These are phyloP conservation scores for Cercospora sp. DNA, from an alignment of 2,329 filamentous ascomycete genomes.

Conservation along the genomic window DNA sequence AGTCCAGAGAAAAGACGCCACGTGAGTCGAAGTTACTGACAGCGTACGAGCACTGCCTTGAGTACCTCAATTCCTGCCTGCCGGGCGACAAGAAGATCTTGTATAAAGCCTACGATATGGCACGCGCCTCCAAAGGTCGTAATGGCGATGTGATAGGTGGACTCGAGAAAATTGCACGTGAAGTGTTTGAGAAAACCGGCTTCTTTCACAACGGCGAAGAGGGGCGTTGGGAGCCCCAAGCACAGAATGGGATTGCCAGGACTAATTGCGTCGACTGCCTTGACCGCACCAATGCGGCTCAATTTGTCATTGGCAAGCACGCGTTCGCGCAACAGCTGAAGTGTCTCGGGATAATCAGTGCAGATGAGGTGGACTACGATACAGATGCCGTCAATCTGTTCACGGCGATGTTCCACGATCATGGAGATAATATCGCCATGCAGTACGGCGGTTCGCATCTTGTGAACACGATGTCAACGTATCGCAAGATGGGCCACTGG, in stretches of 20 bases:
- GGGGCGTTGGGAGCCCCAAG: constrained; percentile 61
- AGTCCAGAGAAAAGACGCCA: constrained; percentile 77
- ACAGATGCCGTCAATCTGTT: constrained; percentile 95
- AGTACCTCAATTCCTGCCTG: constrained; percentile 92
- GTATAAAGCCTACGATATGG: constrained; percentile 98
- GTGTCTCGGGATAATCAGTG: constrained; percentile 80
- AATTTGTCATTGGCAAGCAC: constrained; percentile 95
- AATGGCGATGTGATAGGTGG: constrained; percentile 94
- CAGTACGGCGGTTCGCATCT: constrained; percentile 97
- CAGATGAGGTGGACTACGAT: constrained; percentile 82
- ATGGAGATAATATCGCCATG: constrained; percentile 95
- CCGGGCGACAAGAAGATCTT: constrained; percentile 81
- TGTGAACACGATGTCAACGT: constrained; percentile 99
- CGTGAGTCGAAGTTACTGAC: constrained; percentile 86
- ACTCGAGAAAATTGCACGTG: constrained; percentile 83
- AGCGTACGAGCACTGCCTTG: constrained; percentile 83
- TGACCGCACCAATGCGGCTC: constrained; percentile 93
- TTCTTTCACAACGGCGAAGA: constrained; percentile 93
- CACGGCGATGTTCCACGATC: constrained; percentile 94
- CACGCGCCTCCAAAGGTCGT: constrained; percentile 82
- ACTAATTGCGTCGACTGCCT: constrained; percentile 99
- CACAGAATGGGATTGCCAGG: constrained; percentile 89
- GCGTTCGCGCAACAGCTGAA: constrained; percentile 90
- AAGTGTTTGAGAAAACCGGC: constrained; percentile 79
- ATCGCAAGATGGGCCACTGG: constrained; percentile 99